These are phyloP conservation scores for Microascus cirrosus DNA, from an alignment of 2,329 filamentous ascomycete species.

Conservation along the genomic window DNA sequence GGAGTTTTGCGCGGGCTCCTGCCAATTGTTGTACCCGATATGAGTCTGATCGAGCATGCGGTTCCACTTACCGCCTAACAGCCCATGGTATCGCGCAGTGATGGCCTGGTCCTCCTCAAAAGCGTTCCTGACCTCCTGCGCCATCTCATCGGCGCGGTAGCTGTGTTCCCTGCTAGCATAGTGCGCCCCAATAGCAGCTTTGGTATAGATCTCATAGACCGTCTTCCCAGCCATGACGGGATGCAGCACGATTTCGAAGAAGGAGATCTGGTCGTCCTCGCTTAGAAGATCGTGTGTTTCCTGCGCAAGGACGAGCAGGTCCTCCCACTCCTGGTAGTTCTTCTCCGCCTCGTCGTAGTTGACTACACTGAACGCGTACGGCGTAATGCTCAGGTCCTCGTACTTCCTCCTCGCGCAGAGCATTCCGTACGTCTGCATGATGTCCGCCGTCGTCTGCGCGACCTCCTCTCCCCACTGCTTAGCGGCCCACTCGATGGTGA, in stretches of 20 bases:
- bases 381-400: slow-evolving; percentile 40
- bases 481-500: slow-evolving; percentile 33
- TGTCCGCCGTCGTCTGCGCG: slow-evolving; percentile 37
- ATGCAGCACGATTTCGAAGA: slow-evolving; percentile 47
- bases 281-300: slow-evolving; percentile 29
- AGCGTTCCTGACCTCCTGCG: slow-evolving; percentile 19
- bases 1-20: slow-evolving; percentile 61
- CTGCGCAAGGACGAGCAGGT: slow-evolving; percentile 30
- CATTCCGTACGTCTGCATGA: slow-evolving; percentile 34
- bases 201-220: slow-evolving; percentile 41
- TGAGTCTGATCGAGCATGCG: slow-evolving; percentile 44
- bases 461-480: slow-evolving; percentile 43
- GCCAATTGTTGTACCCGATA: slow-evolving; percentile 44
- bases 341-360: slow-evolving; percentile 49
- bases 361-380: slow-evolving; percentile 45
- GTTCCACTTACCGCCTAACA: slow-evolving; percentile 52
- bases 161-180: slow-evolving; percentile 39
- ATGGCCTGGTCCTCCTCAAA: slow-evolving; percentile 46
- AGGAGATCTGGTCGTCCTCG: slow-evolving; percentile 28
- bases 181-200: slow-evolving; percentile 41
- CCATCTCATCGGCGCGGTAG: too few relatives aligned
- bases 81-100: slow-evolving; percentile 42
- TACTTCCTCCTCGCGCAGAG: slow-evolving; percentile 23
- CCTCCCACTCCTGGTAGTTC: slow-evolving; percentile 38
- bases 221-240: slow-evolving; percentile 47